Evolutionary conservation across 2,329 filamentous ascomycete genomes (phyloP), one percentile per base, ranked within the genome.

Genomic region (Colletotrichum tamarilloi): DNA sequence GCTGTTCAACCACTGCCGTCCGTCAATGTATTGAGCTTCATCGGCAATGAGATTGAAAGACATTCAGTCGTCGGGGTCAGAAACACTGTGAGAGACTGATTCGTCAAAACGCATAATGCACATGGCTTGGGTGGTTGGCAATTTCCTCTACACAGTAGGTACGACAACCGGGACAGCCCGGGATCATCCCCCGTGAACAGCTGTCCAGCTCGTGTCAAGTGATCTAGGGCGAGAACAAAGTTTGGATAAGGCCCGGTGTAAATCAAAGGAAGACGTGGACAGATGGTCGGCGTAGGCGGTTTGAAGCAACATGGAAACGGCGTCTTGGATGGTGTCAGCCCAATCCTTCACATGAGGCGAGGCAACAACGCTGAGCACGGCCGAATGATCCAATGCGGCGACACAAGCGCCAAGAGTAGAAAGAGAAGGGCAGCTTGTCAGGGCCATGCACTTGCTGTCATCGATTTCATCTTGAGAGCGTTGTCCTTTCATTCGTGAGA

Each of bases 161-260:
- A 32, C 19, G 19, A 59, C 19, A 46, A 32, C 69, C 55, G 59
- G 69, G 68, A 68, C 24, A 49, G n/a, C 49, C 58, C 59, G 38
- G 42, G 26, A 22, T 64, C 4, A 1, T 5, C 24, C 14, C 52
- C 53, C 32, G 26, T 55, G 26, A 12, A 60, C 66, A 64, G 55
- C 32, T 70, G 42, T 60, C 66, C 55, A 28, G 59, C 55, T 22
- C 59, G 70, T 58, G 66, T 73, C 70, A 70, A 73, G 66, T 65
- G 26, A 65, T 56, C 58, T 32, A 62, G 55, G 52, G 70, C 66
- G 53, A 56, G 64, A 69, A 69, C 66, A 59, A 59, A 72, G 65
- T 64, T 72, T 69, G 42, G 55, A 4, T n/a, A 59, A 5, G 58
- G 53, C 12, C 32, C 16, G 28, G n/a, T 9, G 42, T 12, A 28